These are phyloP conservation scores for Aspergillus aculeatinus DNA, from an alignment of 2,329 filamentous ascomycete species.

Conservation along the genomic window DNA sequence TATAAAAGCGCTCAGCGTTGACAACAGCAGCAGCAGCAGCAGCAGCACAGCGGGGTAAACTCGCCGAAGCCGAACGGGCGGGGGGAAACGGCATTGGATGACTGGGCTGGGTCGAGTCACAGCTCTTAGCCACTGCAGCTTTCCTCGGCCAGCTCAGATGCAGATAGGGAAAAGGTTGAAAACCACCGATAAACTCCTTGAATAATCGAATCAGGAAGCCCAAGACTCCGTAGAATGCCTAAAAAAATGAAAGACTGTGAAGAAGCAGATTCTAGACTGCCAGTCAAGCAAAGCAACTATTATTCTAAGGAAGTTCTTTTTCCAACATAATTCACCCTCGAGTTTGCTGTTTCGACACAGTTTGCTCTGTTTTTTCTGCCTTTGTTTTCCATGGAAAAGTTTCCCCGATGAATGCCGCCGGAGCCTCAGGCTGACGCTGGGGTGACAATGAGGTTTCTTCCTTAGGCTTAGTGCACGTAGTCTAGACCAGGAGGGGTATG, in stretches of 20 bases:
- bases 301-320: background rate
- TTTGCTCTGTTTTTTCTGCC: background rate
- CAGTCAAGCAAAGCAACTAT: background rate
- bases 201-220: constrained; percentile 9
- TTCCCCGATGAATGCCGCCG: constrained; percentile 1
- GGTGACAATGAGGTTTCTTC: background rate
- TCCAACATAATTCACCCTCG: background rate
- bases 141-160: constrained; percentile 11
- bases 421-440: background rate
- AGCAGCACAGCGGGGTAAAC: constrained; percentile 26
- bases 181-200: constrained; percentile 6
- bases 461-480: background rate
- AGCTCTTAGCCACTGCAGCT: background rate
- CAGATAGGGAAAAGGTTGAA: constrained; percentile 17
- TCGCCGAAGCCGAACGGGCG: constrained; percentile 23
- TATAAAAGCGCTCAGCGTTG: constrained; percentile 16
- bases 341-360: background rate
- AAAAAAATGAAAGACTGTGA: background rate
- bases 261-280: background rate
- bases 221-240: background rate
- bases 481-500: background rate
- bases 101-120: constrained; percentile 18
- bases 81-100: constrained; percentile 31
- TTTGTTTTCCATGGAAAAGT: constrained; percentile 3
- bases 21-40: constrained; percentile 6